Conservation (phyloP, 768 basidiomycete genomes). For the Rhizopogon salebrosus region DNA sequence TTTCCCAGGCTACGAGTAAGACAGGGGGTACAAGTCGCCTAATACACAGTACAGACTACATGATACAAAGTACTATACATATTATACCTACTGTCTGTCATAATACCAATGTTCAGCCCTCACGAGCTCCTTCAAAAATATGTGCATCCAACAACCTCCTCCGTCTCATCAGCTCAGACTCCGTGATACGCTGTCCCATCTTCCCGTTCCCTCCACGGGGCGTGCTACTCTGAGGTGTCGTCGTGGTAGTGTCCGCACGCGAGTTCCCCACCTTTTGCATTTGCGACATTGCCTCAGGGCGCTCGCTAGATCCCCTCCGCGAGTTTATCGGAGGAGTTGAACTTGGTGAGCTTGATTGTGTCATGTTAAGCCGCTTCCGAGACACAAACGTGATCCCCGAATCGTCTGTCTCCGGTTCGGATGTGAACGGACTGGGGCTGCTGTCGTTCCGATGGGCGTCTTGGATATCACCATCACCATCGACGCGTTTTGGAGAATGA, state of each 20-base stretch:
- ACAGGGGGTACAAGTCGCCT: too few relatives aligned
- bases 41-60: too few relatives aligned
- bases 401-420: constrained; percentile 67
- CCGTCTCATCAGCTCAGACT: constrained; percentile 73
- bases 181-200: constrained; percentile 68
- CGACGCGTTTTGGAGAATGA: constrained; percentile 18
- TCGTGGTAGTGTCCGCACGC: background rate
- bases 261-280: background rate
- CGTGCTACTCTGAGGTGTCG: constrained; percentile 20
- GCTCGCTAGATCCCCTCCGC: constrained; percentile 17
- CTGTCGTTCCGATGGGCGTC: constrained; percentile 8
- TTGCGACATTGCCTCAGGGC: constrained; percentile 12
- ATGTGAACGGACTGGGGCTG: constrained; percentile 29
- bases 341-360: constrained; percentile 8
- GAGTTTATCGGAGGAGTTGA: constrained; percentile 21
- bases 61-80: too few relatives aligned
- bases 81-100: too few relatives aligned
- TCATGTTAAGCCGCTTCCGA: constrained; percentile 35
- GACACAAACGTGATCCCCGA: constrained; percentile 68
- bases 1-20: too few relatives aligned
- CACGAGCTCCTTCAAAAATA: constrained; percentile 36
- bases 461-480: background rate
- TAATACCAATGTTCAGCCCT: too few relatives aligned
- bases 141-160: constrained; percentile 73
- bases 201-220: constrained; percentile 30